Base-by-base conservation (phyloP, 805 yeast species). In the Diddensiella santjacobensis region DNA sequence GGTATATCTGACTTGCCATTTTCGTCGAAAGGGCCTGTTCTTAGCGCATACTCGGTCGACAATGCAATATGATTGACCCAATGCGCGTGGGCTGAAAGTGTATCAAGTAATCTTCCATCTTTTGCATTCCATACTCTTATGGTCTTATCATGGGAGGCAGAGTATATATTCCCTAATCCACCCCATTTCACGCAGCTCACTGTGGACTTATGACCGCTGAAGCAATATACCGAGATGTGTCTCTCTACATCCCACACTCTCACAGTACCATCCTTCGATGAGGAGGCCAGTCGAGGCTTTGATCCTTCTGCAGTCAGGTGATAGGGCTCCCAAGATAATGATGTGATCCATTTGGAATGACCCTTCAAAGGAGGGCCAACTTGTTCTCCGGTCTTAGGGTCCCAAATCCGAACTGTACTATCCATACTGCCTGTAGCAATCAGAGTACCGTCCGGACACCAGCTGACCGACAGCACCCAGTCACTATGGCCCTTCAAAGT, bases 131-230 rank as follows among this genome's bases (percentile, higher is more conserved):
- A 93, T 1, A 86, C 87, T 65, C 83, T 84, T 55, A 93, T 84
- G 3, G 96, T 86, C 63, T 90, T 91, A 67, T 93, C 99, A 62
- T 93, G 98, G 5, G 97, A 89, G 1, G 87, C 90, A 26, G 95
- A 80, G 66, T 90, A 93, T 30, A 93, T 74, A 17, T 84, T 73
- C 45, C 89, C 87, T 40, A 80, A 71, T 1, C 99, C 99, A 49
- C 96, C 87, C 99, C 99, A 93, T 65, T 83, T 89, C n/a, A 90
- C 95, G 69, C 97, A 88, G 1, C 96, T 83, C 2, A 93, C 97
- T 0, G 95, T 79, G 43, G 85, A 80, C 26, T 88, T 76, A 63
- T 93, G 99, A 0, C 98, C 97, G 47, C 86, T 78, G 74, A 93
- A 70, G 1, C 95, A 83, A 63, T 77, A 72, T 45, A 77, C 59